A percentile compares a stretch with the other conserved stretches of the same genome.
These are phyloP conservation scores for Fomitopsis palustris DNA, from an alignment of 1,284 basidiomycete genomes.

Conservation along the genomic window DNA sequence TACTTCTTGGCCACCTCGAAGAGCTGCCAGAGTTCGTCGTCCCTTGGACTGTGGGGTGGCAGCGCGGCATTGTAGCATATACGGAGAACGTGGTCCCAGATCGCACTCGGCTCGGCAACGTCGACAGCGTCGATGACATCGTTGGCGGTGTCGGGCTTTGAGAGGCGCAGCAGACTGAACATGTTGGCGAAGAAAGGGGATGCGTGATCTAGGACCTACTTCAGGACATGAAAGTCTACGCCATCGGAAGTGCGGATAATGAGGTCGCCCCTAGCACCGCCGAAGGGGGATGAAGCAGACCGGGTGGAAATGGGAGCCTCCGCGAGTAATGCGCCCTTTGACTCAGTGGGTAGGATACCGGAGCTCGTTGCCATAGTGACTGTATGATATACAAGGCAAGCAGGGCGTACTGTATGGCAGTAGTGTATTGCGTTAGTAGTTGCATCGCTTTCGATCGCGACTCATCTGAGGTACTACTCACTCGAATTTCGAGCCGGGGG, in stretches of 20 bases:
- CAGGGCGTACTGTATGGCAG: too few relatives aligned
- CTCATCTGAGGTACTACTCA: too few relatives aligned
- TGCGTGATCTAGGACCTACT: constrained; percentile 26
- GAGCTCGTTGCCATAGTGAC: too few relatives aligned
- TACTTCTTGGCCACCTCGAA: background rate
- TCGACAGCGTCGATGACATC: too few relatives aligned
- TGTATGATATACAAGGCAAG: too few relatives aligned
- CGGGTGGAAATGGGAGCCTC: too few relatives aligned
- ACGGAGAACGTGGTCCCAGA: background rate
- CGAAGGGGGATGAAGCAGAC: constrained; percentile 22
- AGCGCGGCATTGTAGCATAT: background rate
- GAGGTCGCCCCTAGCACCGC: constrained; percentile 29
- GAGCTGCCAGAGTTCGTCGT: background rate
- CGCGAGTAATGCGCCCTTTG: too few relatives aligned
- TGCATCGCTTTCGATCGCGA: too few relatives aligned
- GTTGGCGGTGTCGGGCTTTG: background rate
- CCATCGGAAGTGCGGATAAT: constrained; percentile 29
- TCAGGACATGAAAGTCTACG: constrained; percentile 29
- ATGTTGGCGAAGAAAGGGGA: constrained; percentile 2
- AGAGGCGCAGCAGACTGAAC: background rate
- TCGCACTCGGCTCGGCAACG: background rate
- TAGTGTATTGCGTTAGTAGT: too few relatives aligned
- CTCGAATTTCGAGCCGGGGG: too few relatives aligned
- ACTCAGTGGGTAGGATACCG: too few relatives aligned
- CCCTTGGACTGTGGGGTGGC: background rate